These are phyloP conservation scores for Phytophthora tentaculata DNA, from an alignment of 352 stramenopile species.

Conservation along the genomic window DNA sequence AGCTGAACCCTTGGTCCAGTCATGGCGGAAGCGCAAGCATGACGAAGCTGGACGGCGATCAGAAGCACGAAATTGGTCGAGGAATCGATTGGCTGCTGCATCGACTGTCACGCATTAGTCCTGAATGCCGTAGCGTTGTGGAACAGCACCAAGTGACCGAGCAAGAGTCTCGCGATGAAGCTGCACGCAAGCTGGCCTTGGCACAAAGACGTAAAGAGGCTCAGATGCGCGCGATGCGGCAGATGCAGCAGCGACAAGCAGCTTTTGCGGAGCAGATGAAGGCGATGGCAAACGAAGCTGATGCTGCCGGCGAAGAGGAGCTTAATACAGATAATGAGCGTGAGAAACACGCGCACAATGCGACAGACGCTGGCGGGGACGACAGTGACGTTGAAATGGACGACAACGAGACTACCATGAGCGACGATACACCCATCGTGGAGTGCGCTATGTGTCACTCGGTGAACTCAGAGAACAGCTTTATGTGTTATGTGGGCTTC, in stretches of 20 bases:
- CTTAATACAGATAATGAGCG: conserved; percentile 23
- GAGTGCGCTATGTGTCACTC: conserved; percentile 90
- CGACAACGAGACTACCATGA: conserved; percentile 55
- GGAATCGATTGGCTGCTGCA: conserved; percentile 84
- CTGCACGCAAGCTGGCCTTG: conserved; percentile 67
- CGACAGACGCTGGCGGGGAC: conserved; percentile 31
- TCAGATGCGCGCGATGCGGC: conserved; percentile 74
- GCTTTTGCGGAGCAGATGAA: conserved; percentile 85
- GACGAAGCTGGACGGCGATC: conserved; percentile 76
- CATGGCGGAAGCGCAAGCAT: conserved; percentile 57
- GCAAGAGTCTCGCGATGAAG: conserved; percentile 69
- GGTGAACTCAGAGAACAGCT: conserved; percentile 75
- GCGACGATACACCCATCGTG: conserved; percentile 39
- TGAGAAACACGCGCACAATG: conserved; percentile 33
- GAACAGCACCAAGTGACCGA: conserved; percentile 67
- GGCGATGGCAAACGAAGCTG: conserved; percentile 54
- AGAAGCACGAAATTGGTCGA: conserved; percentile 85
- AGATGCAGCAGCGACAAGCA: conserved; percentile 85
- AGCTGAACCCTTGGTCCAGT: conserved; percentile 77
- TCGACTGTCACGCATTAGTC: conserved; percentile 58
- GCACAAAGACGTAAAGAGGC: conserved; percentile 70
- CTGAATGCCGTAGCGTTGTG: conserved; percentile 49
- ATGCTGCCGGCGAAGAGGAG: conserved; percentile 55
- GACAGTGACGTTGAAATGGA: conserved; percentile 41
- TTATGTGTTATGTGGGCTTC: conserved; percentile 90